phyloP scores from a whole-genome alignment of 169 alveolate genomes.

The Cryptosporidium sp. region DNA sequence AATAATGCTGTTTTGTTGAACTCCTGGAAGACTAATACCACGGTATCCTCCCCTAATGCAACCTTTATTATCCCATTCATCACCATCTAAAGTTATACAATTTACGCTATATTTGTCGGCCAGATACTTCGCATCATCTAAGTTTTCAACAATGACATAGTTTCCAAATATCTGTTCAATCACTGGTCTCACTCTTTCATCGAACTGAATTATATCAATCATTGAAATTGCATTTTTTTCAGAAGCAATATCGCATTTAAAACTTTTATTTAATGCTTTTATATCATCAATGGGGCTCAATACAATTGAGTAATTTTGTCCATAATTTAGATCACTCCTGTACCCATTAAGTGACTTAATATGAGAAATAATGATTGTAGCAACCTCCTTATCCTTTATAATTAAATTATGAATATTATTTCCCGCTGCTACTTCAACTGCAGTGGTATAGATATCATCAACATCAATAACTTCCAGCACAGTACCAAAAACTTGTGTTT shows the following conservation, averaged over 20 bases:
- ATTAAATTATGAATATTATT: constrained; percentile 54
- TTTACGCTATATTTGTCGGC: constrained; percentile 47
- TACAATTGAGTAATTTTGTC: constrained; percentile 29
- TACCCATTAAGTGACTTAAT: background rate
- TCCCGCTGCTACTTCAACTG: constrained; percentile 72
- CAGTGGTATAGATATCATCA: constrained; percentile 45
- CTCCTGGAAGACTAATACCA: background rate
- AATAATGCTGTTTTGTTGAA: constrained; percentile 10
- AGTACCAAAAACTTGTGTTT: constrained; percentile 29
- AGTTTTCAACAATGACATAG: constrained; percentile 37
- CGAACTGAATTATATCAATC: constrained; percentile 42
- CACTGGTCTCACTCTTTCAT: constrained; percentile 14
- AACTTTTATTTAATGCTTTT: background rate
- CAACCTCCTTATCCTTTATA: constrained; percentile 34
- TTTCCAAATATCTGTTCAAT: constrained; percentile 73
- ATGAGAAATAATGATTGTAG: constrained; percentile 5
- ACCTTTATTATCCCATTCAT: constrained; percentile 66
- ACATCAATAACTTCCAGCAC: constrained; percentile 40
- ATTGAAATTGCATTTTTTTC: constrained; percentile 46
- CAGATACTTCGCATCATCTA: constrained; percentile 22
- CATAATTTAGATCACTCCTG: background rate
- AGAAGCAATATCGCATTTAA: background rate
- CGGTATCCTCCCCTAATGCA: constrained; percentile 64
- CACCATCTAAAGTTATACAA: constrained; percentile 70
- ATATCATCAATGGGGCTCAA: constrained; percentile 57